Evolutionary conservation across 208 protist genomes (phyloP), one percentile per base, ranked within the genome.

Genomic region (Trypanosomatidae sp.): DNA sequence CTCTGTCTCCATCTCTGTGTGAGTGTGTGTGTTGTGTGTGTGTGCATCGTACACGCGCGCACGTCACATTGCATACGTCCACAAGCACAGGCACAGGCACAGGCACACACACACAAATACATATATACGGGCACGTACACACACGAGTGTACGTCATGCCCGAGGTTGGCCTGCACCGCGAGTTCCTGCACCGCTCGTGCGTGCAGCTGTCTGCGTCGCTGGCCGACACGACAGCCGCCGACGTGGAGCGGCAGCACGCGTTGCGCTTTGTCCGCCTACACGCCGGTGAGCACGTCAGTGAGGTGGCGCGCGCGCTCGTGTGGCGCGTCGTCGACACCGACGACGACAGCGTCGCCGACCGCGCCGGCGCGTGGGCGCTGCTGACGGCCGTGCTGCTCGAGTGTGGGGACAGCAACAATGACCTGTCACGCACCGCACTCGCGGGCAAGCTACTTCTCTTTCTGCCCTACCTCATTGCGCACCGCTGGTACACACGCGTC

Each of bases 311-410:
- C 10, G 77, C 83, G 2, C 62, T 92, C 2, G 62, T 82, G 0
- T 92, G 78, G 78, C 77, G 83, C 22, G 64, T 92, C 4, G 74
- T 81, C 19, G 83, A 92, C 56, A 81, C 75, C 13, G 75, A 78
- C 5, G 33, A 54, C 37, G 20, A 56, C 46, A 54, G 53, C 43
- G 46, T 45, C 42, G 27, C 58, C 4, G 80, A 89, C 53, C 71
- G 83, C 7, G 39, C 71, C 10, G 83, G 83, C 16, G 83, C 83
- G 21, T 92, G 83, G 83, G 28, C 26, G 0, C 22, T 92, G 37
- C 56, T 92, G 3, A 79, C 75, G 19, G 60, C 64, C 6, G 71
- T 92, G 8, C 47, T 87, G 6, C 45, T 49, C 6, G 72, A 76
- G 43, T 88, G 82, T 45, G 72, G 69, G 0, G 60, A 85, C 32